Evolutionary conservation across 1,139 yeast species (phyloP), one percentile per base, ranked within the genome.

Genomic region (Zygosaccharomyces pseudobailii): DNA sequence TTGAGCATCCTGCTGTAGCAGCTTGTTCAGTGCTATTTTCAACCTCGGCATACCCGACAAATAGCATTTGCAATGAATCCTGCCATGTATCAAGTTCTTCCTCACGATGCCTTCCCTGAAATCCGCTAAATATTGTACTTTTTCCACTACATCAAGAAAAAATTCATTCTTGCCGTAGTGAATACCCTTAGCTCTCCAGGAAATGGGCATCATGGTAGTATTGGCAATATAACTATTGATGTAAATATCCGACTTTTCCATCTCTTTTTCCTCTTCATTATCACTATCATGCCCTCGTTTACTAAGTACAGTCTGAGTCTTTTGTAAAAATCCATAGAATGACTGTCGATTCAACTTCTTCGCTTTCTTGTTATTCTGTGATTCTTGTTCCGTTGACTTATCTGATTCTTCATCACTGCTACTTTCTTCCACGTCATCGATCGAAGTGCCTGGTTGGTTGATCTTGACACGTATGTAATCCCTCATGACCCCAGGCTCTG

Each of bases 151-250:
- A 64, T 85, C 89, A 56, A 86, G 74, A 59, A 84, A 86, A 48
- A 88, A 82, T 64, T 86, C 94, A 61, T 86, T 86, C 62, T 84
- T 85, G 56, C 80, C 80, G 62, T 86, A 86, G 53, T 73, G 72
- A n/a, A 85, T 83, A 7, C 92, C 92, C 56, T 84, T 87, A 42
- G 87, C 84, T 66, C 95, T 76, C 95, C 94, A 85, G 36, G 87
- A 81, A 3, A 85, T 79, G 7, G 84, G 77, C 58, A 81, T 82
- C 33, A 88, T 84, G 8, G 87, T 77, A 0, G 90, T 84, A 58
- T 84, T 79, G 3, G 89, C 71, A 10, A 85, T 77, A 17, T 86
- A 78, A 40, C 87, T 79, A 59, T 85, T 84, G 50, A 84, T 72
- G 35, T 56, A 60, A 5, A 54, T 55, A 39, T 65, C 68, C 19